Base-by-base conservation (phyloP, 2,329 filamentous ascomycete species). In the Botrytis byssoidea region DNA sequence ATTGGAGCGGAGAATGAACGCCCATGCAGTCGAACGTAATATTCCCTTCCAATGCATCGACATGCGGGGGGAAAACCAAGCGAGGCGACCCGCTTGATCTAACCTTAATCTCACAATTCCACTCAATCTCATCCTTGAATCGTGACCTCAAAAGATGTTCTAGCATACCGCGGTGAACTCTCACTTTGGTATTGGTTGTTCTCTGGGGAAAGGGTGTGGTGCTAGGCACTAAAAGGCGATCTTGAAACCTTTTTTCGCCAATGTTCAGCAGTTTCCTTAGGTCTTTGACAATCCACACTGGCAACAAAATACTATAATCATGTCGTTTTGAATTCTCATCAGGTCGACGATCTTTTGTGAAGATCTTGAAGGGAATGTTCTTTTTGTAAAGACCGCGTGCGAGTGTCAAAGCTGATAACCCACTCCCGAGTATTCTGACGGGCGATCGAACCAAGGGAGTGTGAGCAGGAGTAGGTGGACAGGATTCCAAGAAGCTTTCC, bases 361-460 rank as follows among this genome's bases (percentile, higher is more conserved):
- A 68, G 20, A 68, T 40, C 37, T 68, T 68, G 35, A 68, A 68
- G 18, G 65, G 65, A 6, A 68, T 68, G 9, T 20, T 12, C 48
- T 57, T 68, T 16, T 20, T 42, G 48, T 29, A 18, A 42, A 68
- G 65, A 68, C 46, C 12, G 14, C 37, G n/a, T 42, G 46, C 48
- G 16, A 68, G 65, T 37, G 65, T 42, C 37, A 68, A 29, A n/a
- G 65, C 65, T 32, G 65, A 68, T 6, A 68, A 48, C 1, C 65
- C 65, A 16, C 65, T 68, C 51, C 65, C 65, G 35, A 68, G 65
- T 68, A 68, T 68, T 32, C 16, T 68, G 32, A 68, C 20, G 29
- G 48, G 65, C 40, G 35, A 57, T 57, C 51, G 51, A 57, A 57
- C 25, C 35, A 12, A 10, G 18, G 35, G 35, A 40, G 20, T 9